These are phyloP conservation scores for Tulasnella sp. DNA, from an alignment of 768 basidiomycete species.

Conservation along the genomic window DNA sequence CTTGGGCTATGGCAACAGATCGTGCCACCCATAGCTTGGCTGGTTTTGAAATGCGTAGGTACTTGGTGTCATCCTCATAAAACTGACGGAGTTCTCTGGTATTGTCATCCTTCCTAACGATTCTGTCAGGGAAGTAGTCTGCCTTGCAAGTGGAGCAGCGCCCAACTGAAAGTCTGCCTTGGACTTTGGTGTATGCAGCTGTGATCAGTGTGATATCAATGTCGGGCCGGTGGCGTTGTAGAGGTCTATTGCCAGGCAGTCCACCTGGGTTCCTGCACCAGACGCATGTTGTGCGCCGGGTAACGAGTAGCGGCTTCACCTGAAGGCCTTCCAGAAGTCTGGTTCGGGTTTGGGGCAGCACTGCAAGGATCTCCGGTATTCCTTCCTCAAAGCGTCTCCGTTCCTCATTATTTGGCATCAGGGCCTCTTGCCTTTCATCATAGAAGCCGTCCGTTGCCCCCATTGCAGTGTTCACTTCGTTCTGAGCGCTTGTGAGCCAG, in stretches of 20 bases:
- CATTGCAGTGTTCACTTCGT: background rate
- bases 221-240: background rate
- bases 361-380: background rate
- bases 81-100: background rate
- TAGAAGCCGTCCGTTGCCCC: background rate
- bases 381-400: background rate
- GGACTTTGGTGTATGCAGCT: background rate
- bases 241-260: background rate
- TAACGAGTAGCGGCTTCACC: background rate
- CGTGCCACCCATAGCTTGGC: conserved; percentile 36
- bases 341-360: background rate
- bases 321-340: background rate
- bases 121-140: conserved; percentile 34
- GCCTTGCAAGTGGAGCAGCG: conserved; percentile 30
- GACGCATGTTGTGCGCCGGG: background rate
- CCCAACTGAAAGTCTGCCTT: background rate
- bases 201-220: background rate
- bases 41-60: conserved; percentile 36
- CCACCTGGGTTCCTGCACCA: background rate
- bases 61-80: conserved; percentile 33
- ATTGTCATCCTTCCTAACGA: conserved; percentile 22
- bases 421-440: background rate
- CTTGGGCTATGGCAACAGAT: conserved; percentile 35
- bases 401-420: background rate
- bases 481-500: background rate